A percentile compares a stretch with the other conserved stretches of the same genome.
Evolutionary conservation across 352 stramenopile genomes (phyloP).

Genomic region (Peronosclerospora sorghi): DNA sequence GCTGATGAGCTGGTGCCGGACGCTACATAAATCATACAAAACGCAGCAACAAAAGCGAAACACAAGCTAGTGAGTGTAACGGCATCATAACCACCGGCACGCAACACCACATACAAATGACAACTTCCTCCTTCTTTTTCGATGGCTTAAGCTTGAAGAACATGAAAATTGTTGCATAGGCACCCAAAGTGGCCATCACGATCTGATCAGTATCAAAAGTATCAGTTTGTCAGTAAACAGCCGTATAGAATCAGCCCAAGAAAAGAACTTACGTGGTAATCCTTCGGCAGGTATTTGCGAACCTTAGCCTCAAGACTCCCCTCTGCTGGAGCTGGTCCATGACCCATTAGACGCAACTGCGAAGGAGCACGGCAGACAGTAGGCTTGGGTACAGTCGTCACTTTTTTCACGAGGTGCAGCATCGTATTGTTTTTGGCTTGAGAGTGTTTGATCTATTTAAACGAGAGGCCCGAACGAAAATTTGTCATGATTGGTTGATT

Average conservation of each 20-base stretch:
- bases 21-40: too few relatives aligned
- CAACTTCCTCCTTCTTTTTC: conserved; percentile 63
- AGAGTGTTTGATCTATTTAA: conserved; percentile 3
- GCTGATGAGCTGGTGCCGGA: conserved; percentile 20
- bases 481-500: conserved; percentile 7
- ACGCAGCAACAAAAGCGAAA: conserved; percentile 3
- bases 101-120: conserved; percentile 23
- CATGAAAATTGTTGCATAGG: conserved; percentile 71
- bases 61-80: not conserved
- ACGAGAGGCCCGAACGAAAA: conserved; percentile 11
- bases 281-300: conserved; percentile 68
- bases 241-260: not conserved
- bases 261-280: conserved; percentile 70
- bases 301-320: conserved; percentile 77
- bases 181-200: conserved; percentile 69
- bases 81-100: not conserved
- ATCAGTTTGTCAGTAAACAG: conserved; percentile 2
- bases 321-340: conserved; percentile 47
- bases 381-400: conserved; percentile 36
- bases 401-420: conserved; percentile 73
- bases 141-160: conserved; percentile 81
- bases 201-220: conserved; percentile 30
- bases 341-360: conserved; percentile 68
- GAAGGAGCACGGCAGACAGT: conserved; percentile 25
- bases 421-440: conserved; percentile 27